These are phyloP conservation scores for Pelargonium australe DNA, from an alignment of 441 rosid genomes.

Conservation along the genomic window DNA sequence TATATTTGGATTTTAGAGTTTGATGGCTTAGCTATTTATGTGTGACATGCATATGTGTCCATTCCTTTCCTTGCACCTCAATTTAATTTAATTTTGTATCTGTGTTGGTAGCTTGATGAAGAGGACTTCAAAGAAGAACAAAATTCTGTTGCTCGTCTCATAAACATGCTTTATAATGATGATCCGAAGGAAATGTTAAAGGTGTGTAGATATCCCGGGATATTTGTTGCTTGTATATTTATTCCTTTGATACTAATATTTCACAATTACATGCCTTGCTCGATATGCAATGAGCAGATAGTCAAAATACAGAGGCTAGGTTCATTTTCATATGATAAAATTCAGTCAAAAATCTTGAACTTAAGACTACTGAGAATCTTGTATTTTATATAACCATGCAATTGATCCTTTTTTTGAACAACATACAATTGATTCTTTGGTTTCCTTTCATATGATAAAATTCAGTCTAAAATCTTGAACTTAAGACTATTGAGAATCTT, in stretches of 20 bases:
- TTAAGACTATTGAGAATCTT: background rate
- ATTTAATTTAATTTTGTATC: slow-evolving; percentile 10
- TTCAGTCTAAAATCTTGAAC: slow-evolving; percentile 1
- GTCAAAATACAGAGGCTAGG: slow-evolving; percentile 3
- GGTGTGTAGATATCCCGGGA: slow-evolving; percentile 26
- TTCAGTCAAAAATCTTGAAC: background rate
- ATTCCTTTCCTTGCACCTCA: slow-evolving; percentile 4
- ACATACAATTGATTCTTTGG: no score
- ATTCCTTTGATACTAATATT: background rate
- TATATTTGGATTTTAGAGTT: slow-evolving; percentile 15
- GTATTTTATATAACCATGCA: background rate
- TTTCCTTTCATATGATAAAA: slow-evolving; percentile 6
- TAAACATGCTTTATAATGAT: slow-evolving; percentile 53
- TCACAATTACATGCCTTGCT: background rate
- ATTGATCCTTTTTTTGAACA: background rate
- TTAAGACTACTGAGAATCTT: background rate
- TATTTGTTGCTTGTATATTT: background rate
- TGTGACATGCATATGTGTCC: background rate
- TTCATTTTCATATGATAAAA: slow-evolving; percentile 3
- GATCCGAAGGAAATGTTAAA: slow-evolving; percentile 63
- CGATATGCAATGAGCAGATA: background rate
- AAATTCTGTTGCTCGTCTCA: slow-evolving; percentile 58
- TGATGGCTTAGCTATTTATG: slow-evolving; percentile 1
- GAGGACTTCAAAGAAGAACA: slow-evolving; percentile 73
- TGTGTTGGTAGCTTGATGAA: slow-evolving; percentile 50